phyloP scores from a whole-genome alignment of 768 basidiomycete species.

The Tylopilus sp. region DNA sequence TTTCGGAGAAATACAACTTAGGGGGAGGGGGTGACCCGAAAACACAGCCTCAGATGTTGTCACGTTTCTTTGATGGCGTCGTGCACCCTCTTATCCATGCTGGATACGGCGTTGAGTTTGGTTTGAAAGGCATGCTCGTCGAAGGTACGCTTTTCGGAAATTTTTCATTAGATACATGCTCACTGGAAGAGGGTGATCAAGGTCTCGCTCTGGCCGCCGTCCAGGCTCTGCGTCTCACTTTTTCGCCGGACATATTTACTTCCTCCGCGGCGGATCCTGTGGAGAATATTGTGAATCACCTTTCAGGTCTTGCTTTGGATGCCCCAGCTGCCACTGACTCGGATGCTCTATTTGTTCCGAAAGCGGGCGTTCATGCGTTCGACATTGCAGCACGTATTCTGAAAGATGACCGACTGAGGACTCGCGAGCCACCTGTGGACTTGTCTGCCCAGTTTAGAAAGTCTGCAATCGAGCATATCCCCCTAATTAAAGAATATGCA shows the following conservation, averaged over 20 bases:
- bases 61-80: conserved; percentile 44
- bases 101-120: conserved; percentile 63
- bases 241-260: conserved; percentile 9
- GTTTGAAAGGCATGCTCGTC: conserved; percentile 54
- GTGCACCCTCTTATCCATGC: conserved; percentile 62
- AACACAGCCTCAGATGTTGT: conserved; percentile 49
- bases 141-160: conserved; percentile 50
- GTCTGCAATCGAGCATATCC: background rate
- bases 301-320: conserved; percentile 12
- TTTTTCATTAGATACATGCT: too few relatives aligned
- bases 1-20: conserved; percentile 28
- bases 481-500: conserved; percentile 19
- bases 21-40: conserved; percentile 9
- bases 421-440: conserved; percentile 2
- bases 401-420: conserved; percentile 39
- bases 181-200: too few relatives aligned
- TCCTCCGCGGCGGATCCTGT: background rate
- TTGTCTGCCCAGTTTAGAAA: conserved; percentile 21
- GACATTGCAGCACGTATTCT: conserved; percentile 51
- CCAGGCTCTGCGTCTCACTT: conserved; percentile 35
- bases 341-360: background rate
- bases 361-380: conserved; percentile 34
- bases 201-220: conserved; percentile 26
- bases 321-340: background rate
- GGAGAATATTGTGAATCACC: background rate